Evolutionary conservation across 208 protist genomes (phyloP).

Genomic region (Leishmania aethiopica): DNA sequence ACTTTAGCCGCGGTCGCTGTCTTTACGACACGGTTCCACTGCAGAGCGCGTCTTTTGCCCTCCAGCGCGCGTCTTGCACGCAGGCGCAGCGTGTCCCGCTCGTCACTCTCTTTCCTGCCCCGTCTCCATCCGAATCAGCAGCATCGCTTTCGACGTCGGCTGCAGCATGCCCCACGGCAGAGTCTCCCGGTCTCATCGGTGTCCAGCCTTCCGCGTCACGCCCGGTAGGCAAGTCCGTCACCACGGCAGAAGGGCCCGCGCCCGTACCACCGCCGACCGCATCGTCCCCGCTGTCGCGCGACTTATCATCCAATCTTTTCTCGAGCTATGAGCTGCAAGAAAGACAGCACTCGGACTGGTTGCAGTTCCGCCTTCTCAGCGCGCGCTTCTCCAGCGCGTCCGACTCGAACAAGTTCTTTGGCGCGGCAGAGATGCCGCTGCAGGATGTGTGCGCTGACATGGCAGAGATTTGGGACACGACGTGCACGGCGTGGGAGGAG

Average conservation of each 20-base stretch:
- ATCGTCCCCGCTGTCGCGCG: not conserved
- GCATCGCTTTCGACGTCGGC: not conserved
- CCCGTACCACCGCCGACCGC: not conserved
- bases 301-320: conserved; percentile 3
- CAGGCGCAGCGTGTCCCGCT: conserved; percentile 25
- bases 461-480: conserved; percentile 21
- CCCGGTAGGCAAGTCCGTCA: not conserved
- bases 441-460: conserved; percentile 39
- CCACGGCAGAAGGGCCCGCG: not conserved
- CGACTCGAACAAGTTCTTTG: conserved; percentile 51
- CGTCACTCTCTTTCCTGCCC: conserved; percentile 26
- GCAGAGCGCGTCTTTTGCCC: conserved; percentile 12
- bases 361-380: conserved; percentile 36
- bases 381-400: conserved; percentile 39
- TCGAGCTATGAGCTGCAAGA: not conserved
- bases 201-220: not conserved
- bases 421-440: conserved; percentile 20
- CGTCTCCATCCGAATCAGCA: not conserved
- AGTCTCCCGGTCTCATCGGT: not conserved
- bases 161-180: not conserved
- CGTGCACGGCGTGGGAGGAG: conserved; percentile 8
- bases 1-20: conserved; percentile 24
- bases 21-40: conserved; percentile 19
- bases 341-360: conserved; percentile 4
- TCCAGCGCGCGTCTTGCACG: conserved; percentile 20